Conservation (phyloP, 495 filamentous ascomycete species). For the Neurospora intermedia region DNA sequence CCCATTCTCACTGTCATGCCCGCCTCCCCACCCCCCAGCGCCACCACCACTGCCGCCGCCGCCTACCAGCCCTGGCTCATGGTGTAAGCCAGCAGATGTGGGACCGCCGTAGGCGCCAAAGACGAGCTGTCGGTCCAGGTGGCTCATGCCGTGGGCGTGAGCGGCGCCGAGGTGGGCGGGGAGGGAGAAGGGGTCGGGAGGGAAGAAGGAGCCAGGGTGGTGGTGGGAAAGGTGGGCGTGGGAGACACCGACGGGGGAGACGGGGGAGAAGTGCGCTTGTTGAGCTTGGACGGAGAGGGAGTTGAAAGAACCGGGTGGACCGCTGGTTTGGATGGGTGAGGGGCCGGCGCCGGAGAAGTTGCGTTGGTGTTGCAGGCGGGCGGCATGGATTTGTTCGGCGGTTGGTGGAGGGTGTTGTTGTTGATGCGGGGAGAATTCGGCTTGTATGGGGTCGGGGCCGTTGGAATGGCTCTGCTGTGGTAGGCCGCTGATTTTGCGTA, state of each 20-base stretch:
- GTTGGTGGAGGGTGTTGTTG: constrained; percentile 16
- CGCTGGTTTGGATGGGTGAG: constrained; percentile 23
- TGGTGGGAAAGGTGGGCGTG: constrained; percentile 27
- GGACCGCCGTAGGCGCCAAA: constrained; percentile 59
- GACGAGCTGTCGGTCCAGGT: constrained; percentile 68
- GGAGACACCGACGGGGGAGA: constrained; percentile 32
- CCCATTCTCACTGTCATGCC: background rate
- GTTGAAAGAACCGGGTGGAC: constrained; percentile 21
- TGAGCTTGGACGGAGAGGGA: constrained; percentile 23
- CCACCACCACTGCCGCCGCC: constrained; percentile 3
- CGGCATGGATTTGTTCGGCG: constrained; percentile 22
- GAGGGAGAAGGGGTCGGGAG: constrained; percentile 32
- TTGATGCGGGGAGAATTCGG: constrained; percentile 22
- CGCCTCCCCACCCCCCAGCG: constrained; percentile 2
- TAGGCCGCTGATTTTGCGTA: constrained; percentile 32
- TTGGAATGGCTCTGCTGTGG: constrained; percentile 23
- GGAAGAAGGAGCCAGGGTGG: constrained; percentile 33
- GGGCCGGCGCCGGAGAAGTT: constrained; percentile 23
- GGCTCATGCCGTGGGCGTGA: constrained; percentile 39
- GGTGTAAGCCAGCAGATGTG: constrained; percentile 7
- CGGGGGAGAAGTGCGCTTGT: constrained; percentile 30
- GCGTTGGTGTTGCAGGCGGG: constrained; percentile 27
- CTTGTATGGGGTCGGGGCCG: constrained; percentile 31
- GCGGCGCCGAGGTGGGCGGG: constrained; percentile 14
- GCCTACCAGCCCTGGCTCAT: constrained; percentile 4